These are phyloP conservation scores for Marchantia paleacea DNA, from an alignment of 225 moss, liverwort and hornwort species.

Conservation along the genomic window DNA sequence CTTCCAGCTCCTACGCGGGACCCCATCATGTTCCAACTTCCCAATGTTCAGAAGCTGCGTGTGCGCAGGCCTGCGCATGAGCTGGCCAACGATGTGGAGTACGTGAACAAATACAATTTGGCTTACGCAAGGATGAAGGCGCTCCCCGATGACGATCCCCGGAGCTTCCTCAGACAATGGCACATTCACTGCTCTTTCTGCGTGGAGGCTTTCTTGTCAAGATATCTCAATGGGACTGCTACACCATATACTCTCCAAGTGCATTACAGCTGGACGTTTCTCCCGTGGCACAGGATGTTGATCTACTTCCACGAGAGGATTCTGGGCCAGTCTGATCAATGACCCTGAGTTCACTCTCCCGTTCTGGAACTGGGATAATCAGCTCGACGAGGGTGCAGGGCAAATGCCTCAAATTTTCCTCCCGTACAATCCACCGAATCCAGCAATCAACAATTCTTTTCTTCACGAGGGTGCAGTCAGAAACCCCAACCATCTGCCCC, in stretches of 20 bases:
- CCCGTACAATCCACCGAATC: slow-evolving; percentile 33
- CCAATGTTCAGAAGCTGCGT: slow-evolving; percentile 20
- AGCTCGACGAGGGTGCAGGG: not conserved
- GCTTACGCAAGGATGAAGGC: slow-evolving; percentile 46
- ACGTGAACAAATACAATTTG: slow-evolving; percentile 35
- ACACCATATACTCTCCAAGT: slow-evolving; percentile 37
- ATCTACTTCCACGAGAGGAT: slow-evolving; percentile 53
- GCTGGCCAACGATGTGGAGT: slow-evolving; percentile 19
- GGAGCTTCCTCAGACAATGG: slow-evolving; percentile 30
- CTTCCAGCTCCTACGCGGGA: slow-evolving; percentile 25
- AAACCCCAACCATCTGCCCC: slow-evolving; percentile 23
- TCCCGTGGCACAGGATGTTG: slow-evolving; percentile 36
- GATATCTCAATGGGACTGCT: slow-evolving; percentile 1
- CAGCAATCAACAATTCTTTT: slow-evolving; percentile 22
- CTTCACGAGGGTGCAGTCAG: slow-evolving; percentile 31
- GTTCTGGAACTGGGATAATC: slow-evolving; percentile 55
- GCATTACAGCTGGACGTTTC: slow-evolving; percentile 44
- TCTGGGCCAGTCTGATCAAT: slow-evolving; percentile 35
- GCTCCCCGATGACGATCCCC: slow-evolving; percentile 36
- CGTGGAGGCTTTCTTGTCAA: slow-evolving; percentile 21
- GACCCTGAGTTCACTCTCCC: slow-evolving; percentile 44
- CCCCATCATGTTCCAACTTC: slow-evolving; percentile 23
- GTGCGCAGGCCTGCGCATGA: slow-evolving; percentile 25
- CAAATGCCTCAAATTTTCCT: slow-evolving; percentile 20
- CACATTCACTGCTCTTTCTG: slow-evolving; percentile 48